Conservation (phyloP, 2,329 filamentous ascomycete genomes). For the Fusarium udum region DNA sequence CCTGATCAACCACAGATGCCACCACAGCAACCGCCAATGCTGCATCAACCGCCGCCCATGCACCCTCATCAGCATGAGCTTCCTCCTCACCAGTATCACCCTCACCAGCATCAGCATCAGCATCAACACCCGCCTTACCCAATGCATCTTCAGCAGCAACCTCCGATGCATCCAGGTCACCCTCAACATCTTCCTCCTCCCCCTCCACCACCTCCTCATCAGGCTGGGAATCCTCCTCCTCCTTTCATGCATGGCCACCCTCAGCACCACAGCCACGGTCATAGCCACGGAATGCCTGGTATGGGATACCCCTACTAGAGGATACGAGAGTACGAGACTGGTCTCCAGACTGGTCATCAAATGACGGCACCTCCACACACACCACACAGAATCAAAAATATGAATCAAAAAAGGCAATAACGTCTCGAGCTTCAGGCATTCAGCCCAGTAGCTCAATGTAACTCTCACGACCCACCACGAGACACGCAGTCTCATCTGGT, state of each 20-base stretch:
- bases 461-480: slow-evolving; percentile 17
- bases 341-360: not conserved
- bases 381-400: not conserved
- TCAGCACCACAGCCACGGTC: slow-evolving; percentile 19
- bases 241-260: slow-evolving; percentile 39
- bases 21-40: slow-evolving; percentile 26
- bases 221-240: slow-evolving; percentile 26
- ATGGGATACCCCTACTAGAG: slow-evolving; percentile 44
- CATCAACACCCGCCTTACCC: slow-evolving; percentile 30
- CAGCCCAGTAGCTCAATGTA: slow-evolving; percentile 15
- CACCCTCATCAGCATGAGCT: slow-evolving; percentile 28
- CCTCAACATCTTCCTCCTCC: slow-evolving; percentile 34
- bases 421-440: not conserved
- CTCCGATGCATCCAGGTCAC: slow-evolving; percentile 28
- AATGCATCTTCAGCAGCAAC: slow-evolving; percentile 17
- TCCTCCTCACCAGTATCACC: slow-evolving; percentile 23
- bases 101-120: slow-evolving; percentile 29
- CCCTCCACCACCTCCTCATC: slow-evolving; percentile 37
- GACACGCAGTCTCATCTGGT: slow-evolving; percentile 19
- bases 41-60: slow-evolving; percentile 29
- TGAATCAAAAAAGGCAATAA: slow-evolving; percentile 14
- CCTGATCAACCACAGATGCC: slow-evolving; percentile 28
- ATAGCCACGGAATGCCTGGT: slow-evolving; percentile 39
- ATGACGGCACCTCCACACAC: not conserved
- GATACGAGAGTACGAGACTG: not conserved